Percentiles rank a stretch among this genome's conserved stretches.
Evolutionary conservation across 306 rosid genomes (phyloP).

Genomic region (Acacia melanoxylon): DNA sequence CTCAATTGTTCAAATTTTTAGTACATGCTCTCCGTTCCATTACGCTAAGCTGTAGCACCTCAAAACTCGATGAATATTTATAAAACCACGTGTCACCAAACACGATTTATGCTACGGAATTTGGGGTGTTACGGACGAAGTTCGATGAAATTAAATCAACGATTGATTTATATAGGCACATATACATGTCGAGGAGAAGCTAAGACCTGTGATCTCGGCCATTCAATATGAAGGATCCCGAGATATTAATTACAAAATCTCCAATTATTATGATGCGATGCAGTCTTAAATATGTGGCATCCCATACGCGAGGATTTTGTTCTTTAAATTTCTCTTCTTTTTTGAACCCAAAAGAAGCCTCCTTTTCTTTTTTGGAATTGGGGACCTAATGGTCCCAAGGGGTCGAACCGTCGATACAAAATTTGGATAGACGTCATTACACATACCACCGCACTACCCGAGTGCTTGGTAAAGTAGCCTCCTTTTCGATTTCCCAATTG

Average conservation of each 20-base stretch:
- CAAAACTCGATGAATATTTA: too few relatives aligned
- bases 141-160: not conserved
- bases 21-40: too few relatives aligned
- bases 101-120: too few relatives aligned
- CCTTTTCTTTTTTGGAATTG: too few relatives aligned
- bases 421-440: too few relatives aligned
- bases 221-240: not conserved
- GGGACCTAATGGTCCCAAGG: too few relatives aligned
- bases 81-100: too few relatives aligned
- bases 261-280: not conserved
- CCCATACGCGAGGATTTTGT: not conserved
- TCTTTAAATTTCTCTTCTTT: not conserved
- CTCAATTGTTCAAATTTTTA: too few relatives aligned
- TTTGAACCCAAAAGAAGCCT: not conserved
- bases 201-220: not conserved
- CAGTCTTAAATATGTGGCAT: not conserved
- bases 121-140: not conserved
- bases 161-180: slow-evolving; percentile 18
- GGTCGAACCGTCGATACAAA: too few relatives aligned
- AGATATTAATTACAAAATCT: not conserved
- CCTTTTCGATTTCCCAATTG: not conserved
- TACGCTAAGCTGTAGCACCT: too few relatives aligned
- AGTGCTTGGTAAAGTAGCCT: too few relatives aligned
- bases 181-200: not conserved
- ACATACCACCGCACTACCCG: too few relatives aligned